Base-by-base conservation (phyloP, 306 rosid species). In the Malus sieversii region DNA sequence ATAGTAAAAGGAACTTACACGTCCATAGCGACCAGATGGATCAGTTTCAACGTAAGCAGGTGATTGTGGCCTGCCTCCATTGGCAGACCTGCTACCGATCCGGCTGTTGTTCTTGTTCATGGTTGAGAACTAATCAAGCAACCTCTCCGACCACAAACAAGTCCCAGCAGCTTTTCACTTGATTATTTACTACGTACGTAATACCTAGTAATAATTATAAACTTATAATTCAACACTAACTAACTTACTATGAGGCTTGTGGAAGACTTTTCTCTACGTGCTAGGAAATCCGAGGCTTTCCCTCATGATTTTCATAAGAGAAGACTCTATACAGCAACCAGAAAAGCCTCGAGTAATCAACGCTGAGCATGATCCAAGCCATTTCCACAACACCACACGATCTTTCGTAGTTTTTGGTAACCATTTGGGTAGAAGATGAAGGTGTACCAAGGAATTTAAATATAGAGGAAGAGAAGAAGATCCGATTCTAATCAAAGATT, bases 261-360 rank as follows among this genome's bases (percentile, higher is more conserved):
- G 44, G 19, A 18, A 64, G 45, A 29, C 16, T 20, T 20, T 19
- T 22, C 11, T 16, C 42, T 46, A 70, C 22, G 74, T 79, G 90
- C 96, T 93, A 93, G 80, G 79, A 40, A 61, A 93, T 93, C 92
- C 92, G 90, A 83, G 97, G 93, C 87, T 93, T 91, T 76, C 96
- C 96, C 66, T 87, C 90, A 30, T 88, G 93, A 48, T 90, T 84
- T 82, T 93, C 98, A 29, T 91, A 85, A 0, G 89, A 85, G 68
- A 85, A 88, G 40, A 87, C 87, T 25, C 92, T 77, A 71, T 84
- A 87, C 60, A 89, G 78, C 62, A 85, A 74, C 89, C 93, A 90
- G 73, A 89, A 87, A 66, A 83, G 84, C 72, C 85, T 83, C 23
- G 93, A 88, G 82, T 89, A 91, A 86, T 88, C 87, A 70, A 88